Percentiles rank a stretch among this genome's conserved stretches.
These are phyloP conservation scores for Lolium multiflorum DNA, from an alignment of 176 grass and related monocot species.

Conservation along the genomic window DNA sequence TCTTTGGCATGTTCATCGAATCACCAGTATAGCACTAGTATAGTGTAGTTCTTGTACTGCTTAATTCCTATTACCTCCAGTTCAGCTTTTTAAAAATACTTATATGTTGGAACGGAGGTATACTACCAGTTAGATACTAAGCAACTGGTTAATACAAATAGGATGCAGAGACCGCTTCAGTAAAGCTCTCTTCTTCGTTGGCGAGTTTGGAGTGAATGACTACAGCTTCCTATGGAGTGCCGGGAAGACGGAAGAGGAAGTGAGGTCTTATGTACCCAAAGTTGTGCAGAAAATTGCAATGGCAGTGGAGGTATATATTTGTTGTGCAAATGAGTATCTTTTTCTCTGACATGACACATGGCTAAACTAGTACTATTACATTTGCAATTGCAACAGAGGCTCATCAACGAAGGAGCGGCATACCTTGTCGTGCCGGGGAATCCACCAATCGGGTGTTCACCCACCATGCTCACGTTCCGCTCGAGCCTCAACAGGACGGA, in stretches of 20 bases:
- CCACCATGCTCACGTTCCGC: not conserved
- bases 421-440: conserved; percentile 44
- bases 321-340: not conserved
- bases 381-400: conserved; percentile 12
- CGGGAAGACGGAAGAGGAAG: not conserved
- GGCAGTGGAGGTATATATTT: conserved; percentile 22
- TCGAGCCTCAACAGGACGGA: not conserved
- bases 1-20: not conserved
- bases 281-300: not conserved
- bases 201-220: conserved; percentile 40
- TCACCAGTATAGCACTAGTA: not conserved
- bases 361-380: not conserved
- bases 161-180: not conserved
- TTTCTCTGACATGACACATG: not conserved
- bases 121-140: not conserved
- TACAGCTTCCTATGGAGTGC: not conserved
- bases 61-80: conserved; percentile 26
- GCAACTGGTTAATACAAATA: not conserved
- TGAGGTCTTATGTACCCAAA: not conserved
- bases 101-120: no score
- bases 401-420: not conserved
- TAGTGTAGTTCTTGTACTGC: not conserved
- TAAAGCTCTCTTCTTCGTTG: conserved; percentile 26
- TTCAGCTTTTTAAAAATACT: no score
- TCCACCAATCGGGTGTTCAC: conserved; percentile 40